These are phyloP conservation scores for Xylaria sp. DNA, from an alignment of 2,329 filamentous ascomycete genomes.

Conservation along the genomic window DNA sequence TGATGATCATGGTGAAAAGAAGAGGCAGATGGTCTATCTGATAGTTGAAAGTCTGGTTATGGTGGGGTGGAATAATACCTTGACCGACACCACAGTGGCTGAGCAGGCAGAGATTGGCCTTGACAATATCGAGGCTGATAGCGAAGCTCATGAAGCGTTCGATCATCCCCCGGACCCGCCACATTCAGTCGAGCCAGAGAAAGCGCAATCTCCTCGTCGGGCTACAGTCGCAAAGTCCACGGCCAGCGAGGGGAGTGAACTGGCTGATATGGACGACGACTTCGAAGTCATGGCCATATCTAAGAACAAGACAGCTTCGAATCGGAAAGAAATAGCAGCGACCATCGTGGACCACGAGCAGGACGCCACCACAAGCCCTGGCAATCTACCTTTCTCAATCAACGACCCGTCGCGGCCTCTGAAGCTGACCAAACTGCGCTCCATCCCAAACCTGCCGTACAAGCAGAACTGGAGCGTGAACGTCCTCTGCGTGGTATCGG, in stretches of 20 bases:
- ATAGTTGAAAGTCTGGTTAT: slow-evolving; percentile 57
- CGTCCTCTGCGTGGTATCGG: slow-evolving; percentile 61
- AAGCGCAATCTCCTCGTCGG: background rate
- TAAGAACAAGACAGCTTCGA: slow-evolving; percentile 36
- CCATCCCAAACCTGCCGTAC: slow-evolving; percentile 64
- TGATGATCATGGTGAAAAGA: slow-evolving; percentile 5
- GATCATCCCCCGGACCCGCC: background rate
- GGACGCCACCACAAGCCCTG: slow-evolving; percentile 29
- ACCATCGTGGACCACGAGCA: slow-evolving; percentile 15
- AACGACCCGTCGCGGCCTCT: slow-evolving; percentile 56
- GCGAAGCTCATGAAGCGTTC: background rate
- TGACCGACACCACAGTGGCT: slow-evolving; percentile 46
- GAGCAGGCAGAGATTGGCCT: slow-evolving; percentile 13
- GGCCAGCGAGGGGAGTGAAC: slow-evolving; percentile 24
- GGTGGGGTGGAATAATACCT: slow-evolving; percentile 60
- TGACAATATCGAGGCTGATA: slow-evolving; percentile 2
- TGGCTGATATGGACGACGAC: slow-evolving; percentile 50
- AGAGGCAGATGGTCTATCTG: slow-evolving; percentile 55
- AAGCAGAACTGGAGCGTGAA: slow-evolving; percentile 69
- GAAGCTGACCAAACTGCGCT: slow-evolving; percentile 62
- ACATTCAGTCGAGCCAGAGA: background rate
- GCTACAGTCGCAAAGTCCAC: slow-evolving; percentile 19
- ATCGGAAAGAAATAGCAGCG: slow-evolving; percentile 36
- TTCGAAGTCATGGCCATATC: slow-evolving; percentile 54
- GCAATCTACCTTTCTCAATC: slow-evolving; percentile 52